Conservation (phyloP, 345 rosid species). For the Ailanthus altissimus region DNA sequence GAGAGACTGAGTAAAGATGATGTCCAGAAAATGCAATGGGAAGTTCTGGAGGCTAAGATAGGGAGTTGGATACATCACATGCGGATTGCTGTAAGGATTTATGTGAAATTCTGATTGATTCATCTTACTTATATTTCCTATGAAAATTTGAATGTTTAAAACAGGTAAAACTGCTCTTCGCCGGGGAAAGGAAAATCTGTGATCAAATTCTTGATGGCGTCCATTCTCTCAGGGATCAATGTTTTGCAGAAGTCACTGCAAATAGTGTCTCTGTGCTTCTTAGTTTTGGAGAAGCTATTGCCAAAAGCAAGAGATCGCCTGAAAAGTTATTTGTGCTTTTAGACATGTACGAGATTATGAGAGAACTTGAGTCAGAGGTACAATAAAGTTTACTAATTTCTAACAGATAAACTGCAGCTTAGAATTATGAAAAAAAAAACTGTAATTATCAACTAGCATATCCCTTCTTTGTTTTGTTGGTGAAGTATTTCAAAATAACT, state of each 20-base stretch:
- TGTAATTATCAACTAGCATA: background rate
- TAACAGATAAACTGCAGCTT: slow-evolving; percentile 8
- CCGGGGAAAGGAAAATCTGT: slow-evolving; percentile 89
- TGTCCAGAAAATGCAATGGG: slow-evolving; percentile 99
- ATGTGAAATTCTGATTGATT: slow-evolving; percentile 9
- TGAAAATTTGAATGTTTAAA: slow-evolving; percentile 26
- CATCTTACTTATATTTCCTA: background rate
- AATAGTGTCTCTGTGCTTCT: slow-evolving; percentile 77
- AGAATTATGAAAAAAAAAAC: slow-evolving; percentile 6
- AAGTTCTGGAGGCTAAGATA: slow-evolving; percentile 93
- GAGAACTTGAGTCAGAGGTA: slow-evolving; percentile 95
- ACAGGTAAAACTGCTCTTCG: slow-evolving; percentile 86
- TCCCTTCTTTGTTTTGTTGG: background rate
- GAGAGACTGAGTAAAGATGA: slow-evolving; percentile 96
- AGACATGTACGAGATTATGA: slow-evolving; percentile 98
- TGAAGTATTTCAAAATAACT: slow-evolving; percentile 12
- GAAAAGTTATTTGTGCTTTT: slow-evolving; percentile 87
- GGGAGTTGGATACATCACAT: slow-evolving; percentile 97
- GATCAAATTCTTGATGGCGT: slow-evolving; percentile 79
- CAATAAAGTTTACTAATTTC: slow-evolving; percentile 15
- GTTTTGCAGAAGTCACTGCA: slow-evolving; percentile 84
- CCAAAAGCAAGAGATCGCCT: slow-evolving; percentile 97
- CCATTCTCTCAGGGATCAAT: slow-evolving; percentile 75
- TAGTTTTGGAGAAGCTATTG: slow-evolving; percentile 95
- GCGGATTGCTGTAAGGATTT: slow-evolving; percentile 79